phyloP scores from a whole-genome alignment of 2,329 filamentous ascomycete species.

The Claviceps sp. region DNA sequence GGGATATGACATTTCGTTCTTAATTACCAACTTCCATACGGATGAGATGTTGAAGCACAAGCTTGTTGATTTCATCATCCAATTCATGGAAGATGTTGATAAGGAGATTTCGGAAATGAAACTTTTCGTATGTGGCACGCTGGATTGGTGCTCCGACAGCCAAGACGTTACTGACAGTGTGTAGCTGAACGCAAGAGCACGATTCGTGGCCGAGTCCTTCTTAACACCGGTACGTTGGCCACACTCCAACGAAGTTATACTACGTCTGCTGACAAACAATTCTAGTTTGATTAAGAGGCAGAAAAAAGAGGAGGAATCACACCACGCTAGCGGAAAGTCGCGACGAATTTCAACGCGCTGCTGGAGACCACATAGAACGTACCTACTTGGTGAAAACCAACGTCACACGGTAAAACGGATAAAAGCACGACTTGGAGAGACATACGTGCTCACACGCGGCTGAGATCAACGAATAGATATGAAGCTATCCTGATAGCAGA shows the following conservation, averaged over 20 bases:
- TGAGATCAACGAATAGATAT: conserved; percentile 1
- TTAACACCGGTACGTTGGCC: conserved; percentile 60
- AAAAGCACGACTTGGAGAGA: not conserved
- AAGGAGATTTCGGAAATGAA: conserved; percentile 99
- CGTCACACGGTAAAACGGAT: not conserved
- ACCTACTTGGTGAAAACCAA: not conserved
- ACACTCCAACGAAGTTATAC: not conserved
- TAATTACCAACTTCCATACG: conserved; percentile 98
- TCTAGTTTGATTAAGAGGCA: conserved; percentile 19
- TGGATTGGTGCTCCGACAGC: not conserved
- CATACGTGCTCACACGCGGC: not conserved
- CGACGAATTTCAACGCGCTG: not conserved
- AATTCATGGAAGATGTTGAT: conserved; percentile 99
- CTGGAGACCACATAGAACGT: not conserved
- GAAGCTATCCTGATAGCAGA: conserved; percentile 1
- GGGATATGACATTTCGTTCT: conserved; percentile 97
- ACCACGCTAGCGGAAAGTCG: not conserved
- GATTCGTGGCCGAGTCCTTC: conserved; percentile 98
- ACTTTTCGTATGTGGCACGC: conserved; percentile 66
- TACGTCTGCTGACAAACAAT: conserved; percentile 1
- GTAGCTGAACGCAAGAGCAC: conserved; percentile 86
- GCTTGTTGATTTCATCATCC: conserved; percentile 95
- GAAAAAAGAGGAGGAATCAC: not conserved
- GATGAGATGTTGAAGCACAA: conserved; percentile 99
- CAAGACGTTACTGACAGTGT: conserved; percentile 8